Base-by-base conservation (phyloP, 331 rosid genomes). In the Malus hybrid region DNA sequence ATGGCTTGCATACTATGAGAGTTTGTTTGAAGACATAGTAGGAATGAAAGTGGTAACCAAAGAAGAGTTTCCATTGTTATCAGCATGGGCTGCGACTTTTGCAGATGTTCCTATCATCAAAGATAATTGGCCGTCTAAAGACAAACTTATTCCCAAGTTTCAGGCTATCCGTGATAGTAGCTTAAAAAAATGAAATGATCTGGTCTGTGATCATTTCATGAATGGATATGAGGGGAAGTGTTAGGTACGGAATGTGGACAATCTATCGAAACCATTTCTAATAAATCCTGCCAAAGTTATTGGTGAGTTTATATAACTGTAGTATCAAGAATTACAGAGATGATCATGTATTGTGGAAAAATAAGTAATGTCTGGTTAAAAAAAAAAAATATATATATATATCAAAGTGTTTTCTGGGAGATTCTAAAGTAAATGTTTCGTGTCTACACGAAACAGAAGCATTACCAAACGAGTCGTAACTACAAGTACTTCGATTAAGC, bases 91-190 rank as follows among this genome's bases (percentile, higher is more conserved):
- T 20, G 18, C 14, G 20, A 63, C 54, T 46, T 84, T 84, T 44
- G 76, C 56, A 28, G 67, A 63, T 61, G 50, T 63, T 39, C 85
- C 80, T 2, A 63, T 74, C 16, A 77, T 84, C 52, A 74, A 73
- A 34, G 79, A 80, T 8, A 80, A 28, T 18, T 84, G 74, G 87
- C 85, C 83, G 10, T 28, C 82, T 10, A 56, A 55, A 6, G 83
- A 80, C 52, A 75, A 74, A 36, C 82, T 84, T 10, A 8, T 80
- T 29, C 4, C 66, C 69, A 80, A 39, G 60, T 74, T 1, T 73
- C 39, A 18, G 15, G 85, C 70, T 10, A 3, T 66, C 27, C 78
- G 55, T 0, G 76, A 68, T 4, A 42, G 14, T 42, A 3, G 10
- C 14, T 1, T 6, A 10, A 54, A 71, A 10, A 0, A 42, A 42